Percentiles rank a stretch among this genome's conserved stretches.
Conservation (phyloP, 495 filamentous ascomycete genomes). For the Penicillium canariense region DNA sequence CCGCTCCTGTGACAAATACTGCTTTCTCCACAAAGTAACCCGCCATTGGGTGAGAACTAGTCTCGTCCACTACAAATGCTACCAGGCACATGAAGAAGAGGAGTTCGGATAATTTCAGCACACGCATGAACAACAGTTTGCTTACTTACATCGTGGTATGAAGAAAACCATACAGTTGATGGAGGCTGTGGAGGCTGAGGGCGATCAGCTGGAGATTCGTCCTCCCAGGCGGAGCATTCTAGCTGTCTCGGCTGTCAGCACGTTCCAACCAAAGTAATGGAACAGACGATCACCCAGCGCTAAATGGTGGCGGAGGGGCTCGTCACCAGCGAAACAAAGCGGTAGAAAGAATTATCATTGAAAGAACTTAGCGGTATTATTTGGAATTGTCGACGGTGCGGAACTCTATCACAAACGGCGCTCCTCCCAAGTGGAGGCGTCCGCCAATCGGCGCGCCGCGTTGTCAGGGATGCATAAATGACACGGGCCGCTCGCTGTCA, state of each 20-base stretch:
- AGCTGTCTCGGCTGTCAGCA: constrained; percentile 3
- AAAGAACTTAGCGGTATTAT: not conserved
- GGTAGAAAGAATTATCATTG: not conserved
- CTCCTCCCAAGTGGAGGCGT: constrained; percentile 4
- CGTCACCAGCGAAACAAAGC: not conserved
- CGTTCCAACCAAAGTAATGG: constrained; percentile 3
- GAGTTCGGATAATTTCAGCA: not conserved
- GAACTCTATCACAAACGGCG: constrained; percentile 1
- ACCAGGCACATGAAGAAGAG: not conserved
- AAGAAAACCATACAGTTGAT: not conserved
- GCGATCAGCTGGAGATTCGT: constrained; percentile 2
- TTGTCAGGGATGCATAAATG: constrained; percentile 9
- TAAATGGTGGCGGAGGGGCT: not conserved
- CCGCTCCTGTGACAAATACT: constrained; percentile 18
- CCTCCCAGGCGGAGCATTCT: constrained; percentile 3
- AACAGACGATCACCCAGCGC: not conserved
- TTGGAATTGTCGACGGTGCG: constrained; percentile 11
- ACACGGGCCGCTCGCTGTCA: constrained; percentile 15
- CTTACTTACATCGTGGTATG: not conserved
- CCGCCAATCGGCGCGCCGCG: constrained; percentile 12
- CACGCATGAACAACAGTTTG: not conserved
- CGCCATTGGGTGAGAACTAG: not conserved
- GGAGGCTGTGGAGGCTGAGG: not conserved
- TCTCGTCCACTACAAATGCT: not conserved
- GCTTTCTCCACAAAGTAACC: constrained; percentile 2